Conservation (phyloP, 2,329 filamentous ascomycete species). For the Microcyclosporella mali region DNA sequence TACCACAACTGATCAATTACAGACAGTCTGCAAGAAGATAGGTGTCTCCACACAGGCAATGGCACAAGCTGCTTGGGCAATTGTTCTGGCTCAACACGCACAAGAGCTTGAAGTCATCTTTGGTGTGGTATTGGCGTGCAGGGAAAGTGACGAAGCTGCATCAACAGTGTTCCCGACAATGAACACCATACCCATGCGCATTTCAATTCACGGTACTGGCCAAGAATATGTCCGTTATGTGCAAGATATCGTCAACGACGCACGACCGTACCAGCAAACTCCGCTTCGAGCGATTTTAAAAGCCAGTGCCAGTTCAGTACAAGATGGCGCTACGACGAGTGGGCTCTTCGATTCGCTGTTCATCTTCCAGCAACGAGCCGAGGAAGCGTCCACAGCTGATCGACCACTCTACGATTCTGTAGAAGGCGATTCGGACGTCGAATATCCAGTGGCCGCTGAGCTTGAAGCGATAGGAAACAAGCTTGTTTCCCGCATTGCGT, state of each 20-base stretch:
- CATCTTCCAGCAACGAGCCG: slow-evolving; percentile 55
- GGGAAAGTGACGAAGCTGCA: slow-evolving; percentile 65
- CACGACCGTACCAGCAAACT: slow-evolving; percentile 68
- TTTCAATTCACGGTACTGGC: slow-evolving; percentile 63
- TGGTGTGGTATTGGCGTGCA: slow-evolving; percentile 75
- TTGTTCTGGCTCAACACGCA: slow-evolving; percentile 59
- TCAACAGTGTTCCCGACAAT: slow-evolving; percentile 78
- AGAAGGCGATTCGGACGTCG: slow-evolving; percentile 60
- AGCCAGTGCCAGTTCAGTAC: slow-evolving; percentile 26
- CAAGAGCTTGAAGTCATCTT: slow-evolving; percentile 69
- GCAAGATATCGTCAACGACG: slow-evolving; percentile 61
- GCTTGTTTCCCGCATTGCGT: slow-evolving; percentile 67
- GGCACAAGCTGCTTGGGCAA: slow-evolving; percentile 69
- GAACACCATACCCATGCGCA: slow-evolving; percentile 77
- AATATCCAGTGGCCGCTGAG: slow-evolving; percentile 78
- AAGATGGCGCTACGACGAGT: slow-evolving; percentile 30
- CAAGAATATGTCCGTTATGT: slow-evolving; percentile 63
- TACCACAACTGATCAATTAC: too few species aligned
- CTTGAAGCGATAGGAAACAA: slow-evolving; percentile 56
- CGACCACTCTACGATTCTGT: slow-evolving; percentile 55
- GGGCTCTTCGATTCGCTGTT: slow-evolving; percentile 60
- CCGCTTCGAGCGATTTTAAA: slow-evolving; percentile 66
- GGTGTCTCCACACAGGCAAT: slow-evolving; percentile 71
- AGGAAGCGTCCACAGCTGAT: slow-evolving; percentile 22
- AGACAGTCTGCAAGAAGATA: slow-evolving; percentile 50